Evolutionary conservation across 306 rosid species (phyloP).

Genomic region (Spatholobus suberectus): DNA sequence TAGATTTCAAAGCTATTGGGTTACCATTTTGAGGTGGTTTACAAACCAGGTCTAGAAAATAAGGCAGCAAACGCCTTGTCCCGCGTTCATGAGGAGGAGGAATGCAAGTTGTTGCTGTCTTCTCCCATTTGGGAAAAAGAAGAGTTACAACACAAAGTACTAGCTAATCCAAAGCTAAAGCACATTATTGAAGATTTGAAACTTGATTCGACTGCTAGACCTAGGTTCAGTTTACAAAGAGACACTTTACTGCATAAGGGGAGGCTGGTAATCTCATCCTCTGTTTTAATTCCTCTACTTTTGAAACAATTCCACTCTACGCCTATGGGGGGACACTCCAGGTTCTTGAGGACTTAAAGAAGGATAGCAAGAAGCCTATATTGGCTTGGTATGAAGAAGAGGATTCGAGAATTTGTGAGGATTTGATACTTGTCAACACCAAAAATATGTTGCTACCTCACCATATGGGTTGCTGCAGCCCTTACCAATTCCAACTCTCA

Average conservation of each 20-base stretch:
- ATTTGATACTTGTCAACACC: background rate
- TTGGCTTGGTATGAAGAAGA: background rate
- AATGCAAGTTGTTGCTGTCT: too few species aligned
- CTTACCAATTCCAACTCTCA: background rate
- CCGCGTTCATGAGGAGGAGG: too few species aligned
- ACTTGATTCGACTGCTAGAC: too few species aligned
- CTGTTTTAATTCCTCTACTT: background rate
- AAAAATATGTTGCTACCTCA: background rate
- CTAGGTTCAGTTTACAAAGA: too few species aligned
- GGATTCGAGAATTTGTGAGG: background rate
- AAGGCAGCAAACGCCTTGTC: too few species aligned
- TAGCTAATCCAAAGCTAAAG: background rate
- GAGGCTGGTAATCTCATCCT: background rate
- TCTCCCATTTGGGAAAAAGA: too few species aligned
- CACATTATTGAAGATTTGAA: background rate
- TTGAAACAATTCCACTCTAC: background rate
- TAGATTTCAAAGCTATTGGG: too few species aligned
- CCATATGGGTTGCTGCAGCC: background rate
- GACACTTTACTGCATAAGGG: background rate
- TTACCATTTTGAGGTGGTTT: too few species aligned
- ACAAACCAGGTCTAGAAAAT: too few species aligned
- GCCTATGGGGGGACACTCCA: background rate
- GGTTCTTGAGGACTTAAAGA: background rate
- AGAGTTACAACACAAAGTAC: too few species aligned
- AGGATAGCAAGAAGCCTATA: background rate